Conservation (phyloP, 495 filamentous ascomycete species). For the Xylaria scruposa region DNA sequence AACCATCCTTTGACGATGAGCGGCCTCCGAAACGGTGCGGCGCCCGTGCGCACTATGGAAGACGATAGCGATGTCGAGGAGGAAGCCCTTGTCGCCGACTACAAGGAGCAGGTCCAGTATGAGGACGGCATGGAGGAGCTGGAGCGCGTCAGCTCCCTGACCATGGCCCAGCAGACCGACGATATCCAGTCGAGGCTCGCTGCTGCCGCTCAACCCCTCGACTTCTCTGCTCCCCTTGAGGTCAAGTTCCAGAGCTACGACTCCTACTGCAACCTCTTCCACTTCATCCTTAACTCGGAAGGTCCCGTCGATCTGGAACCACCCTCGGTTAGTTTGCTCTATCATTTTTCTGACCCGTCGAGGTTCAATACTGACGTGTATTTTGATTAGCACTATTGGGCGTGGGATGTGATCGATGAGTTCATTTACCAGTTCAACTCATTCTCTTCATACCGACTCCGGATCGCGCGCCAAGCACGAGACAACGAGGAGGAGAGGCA, state of each 20-base stretch:
- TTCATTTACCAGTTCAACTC: conserved; percentile 99
- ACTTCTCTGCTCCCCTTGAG: conserved; percentile 92
- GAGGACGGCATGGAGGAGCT: conserved; percentile 83
- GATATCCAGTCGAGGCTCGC: conserved; percentile 91
- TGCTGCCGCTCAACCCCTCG: conserved; percentile 90
- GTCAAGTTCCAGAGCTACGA: conserved; percentile 98
- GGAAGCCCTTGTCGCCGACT: conserved; percentile 91
- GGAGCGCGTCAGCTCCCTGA: conserved; percentile 63
- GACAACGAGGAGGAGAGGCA: conserved; percentile 84
- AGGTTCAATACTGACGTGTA: conserved; percentile 31
- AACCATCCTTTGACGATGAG: conserved; percentile 49
- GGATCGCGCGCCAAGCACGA: conserved; percentile 82
- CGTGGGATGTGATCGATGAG: conserved; percentile 99
- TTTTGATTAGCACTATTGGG: conserved; percentile 87
- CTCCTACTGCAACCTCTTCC: conserved; percentile 98
- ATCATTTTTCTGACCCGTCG: background rate
- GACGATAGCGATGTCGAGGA: conserved; percentile 93
- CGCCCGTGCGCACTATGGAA: conserved; percentile 62
- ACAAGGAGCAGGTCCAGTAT: conserved; percentile 91
- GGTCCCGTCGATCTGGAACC: conserved; percentile 96
- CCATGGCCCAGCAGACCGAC: conserved; percentile 63
- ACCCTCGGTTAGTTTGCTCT: conserved; percentile 74
- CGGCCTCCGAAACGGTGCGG: conserved; percentile 57
- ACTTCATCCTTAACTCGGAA: conserved; percentile 98
- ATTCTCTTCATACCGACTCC: conserved; percentile 94